These are phyloP conservation scores for Kazachstania sp. DNA, from an alignment of 1,139 yeast species.

Conservation along the genomic window DNA sequence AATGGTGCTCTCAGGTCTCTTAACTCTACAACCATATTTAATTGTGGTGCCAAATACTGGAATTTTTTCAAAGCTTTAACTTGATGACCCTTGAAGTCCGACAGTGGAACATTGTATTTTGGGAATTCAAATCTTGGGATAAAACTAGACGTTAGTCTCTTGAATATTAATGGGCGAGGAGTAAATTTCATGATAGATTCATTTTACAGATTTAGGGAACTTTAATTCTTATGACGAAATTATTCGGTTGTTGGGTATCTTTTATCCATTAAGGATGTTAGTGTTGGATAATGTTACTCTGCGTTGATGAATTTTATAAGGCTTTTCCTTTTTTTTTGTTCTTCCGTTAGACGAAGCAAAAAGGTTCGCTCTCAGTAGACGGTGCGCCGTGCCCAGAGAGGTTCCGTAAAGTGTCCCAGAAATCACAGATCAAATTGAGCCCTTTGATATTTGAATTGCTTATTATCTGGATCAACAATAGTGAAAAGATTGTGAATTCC, in stretches of 20 bases:
- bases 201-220: background rate
- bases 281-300: too few relatives aligned
- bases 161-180: background rate
- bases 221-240: too few relatives aligned
- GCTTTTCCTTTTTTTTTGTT: too few relatives aligned
- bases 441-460: slow-evolving; percentile 5
- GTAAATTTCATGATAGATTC: background rate
- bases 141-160: slow-evolving; percentile 11
- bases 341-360: too few relatives aligned
- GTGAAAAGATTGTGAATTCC: slow-evolving; percentile 7
- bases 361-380: too few relatives aligned
- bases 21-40: slow-evolving; percentile 74
- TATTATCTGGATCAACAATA: slow-evolving; percentile 7
- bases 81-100: slow-evolving; percentile 91
- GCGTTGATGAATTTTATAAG: too few relatives aligned
- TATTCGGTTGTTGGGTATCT: background rate
- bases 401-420: background rate
- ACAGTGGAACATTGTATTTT: slow-evolving; percentile 53
- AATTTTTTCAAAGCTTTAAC: slow-evolving; percentile 66
- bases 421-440: slow-evolving; percentile 6
- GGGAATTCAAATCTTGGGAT: slow-evolving; percentile 49
- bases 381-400: too few relatives aligned
- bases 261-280: background rate
- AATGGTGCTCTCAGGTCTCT: slow-evolving; percentile 88
- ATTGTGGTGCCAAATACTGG: slow-evolving; percentile 65